Evolutionary conservation across 2,329 filamentous ascomycete genomes (phyloP).

Genomic region (Neopestalotiopsis sp.): DNA sequence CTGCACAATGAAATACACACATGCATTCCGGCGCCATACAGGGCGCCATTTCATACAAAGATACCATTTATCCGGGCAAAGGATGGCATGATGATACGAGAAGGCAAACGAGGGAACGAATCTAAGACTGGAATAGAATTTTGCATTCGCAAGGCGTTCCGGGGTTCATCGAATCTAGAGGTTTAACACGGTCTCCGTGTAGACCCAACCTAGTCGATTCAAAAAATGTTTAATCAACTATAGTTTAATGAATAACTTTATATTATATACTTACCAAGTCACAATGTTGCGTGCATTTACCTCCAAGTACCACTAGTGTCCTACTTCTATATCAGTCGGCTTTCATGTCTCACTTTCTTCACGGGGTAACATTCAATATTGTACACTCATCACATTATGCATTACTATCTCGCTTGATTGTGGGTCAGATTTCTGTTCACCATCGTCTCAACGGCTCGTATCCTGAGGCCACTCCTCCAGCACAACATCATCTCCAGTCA

Average conservation of each 20-base stretch:
- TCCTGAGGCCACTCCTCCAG: conserved; percentile 40
- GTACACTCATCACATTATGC: neutral
- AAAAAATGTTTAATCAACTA: neutral
- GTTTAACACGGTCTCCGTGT: neutral
- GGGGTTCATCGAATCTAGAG: neutral
- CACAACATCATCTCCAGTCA: conserved; percentile 43
- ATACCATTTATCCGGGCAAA: neutral
- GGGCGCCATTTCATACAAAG: neutral
- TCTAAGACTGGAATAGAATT: neutral
- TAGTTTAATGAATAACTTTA: neutral
- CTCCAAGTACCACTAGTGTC: too few species aligned
- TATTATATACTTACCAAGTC: neutral
- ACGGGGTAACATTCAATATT: too few species aligned
- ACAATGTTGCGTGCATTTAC: neutral
- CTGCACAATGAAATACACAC: too few species aligned
- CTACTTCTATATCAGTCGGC: too few species aligned
- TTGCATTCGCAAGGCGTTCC: neutral
- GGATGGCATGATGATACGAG: neutral
- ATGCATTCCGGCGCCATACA: neutral
- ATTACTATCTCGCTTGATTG: neutral
- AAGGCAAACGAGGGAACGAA: neutral
- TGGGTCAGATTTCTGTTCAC: neutral
- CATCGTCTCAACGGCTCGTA: neutral
- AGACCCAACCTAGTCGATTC: neutral
- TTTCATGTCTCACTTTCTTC: too few species aligned